Evolutionary conservation across 1,139 yeast species (phyloP), one percentile per base, ranked within the genome.

Genomic region (Yamadazyma atlantica): DNA sequence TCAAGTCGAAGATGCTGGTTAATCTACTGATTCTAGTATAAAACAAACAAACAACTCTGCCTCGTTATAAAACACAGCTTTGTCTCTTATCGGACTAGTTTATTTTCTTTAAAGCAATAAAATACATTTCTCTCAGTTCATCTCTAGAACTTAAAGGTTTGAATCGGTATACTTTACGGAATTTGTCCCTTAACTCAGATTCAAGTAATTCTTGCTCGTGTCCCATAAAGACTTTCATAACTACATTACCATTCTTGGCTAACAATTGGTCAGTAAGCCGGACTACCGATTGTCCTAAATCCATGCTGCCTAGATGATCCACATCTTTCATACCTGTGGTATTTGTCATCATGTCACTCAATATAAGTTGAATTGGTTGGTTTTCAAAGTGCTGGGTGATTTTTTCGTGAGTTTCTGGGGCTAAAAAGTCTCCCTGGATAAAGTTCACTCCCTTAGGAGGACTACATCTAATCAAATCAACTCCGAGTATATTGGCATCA

Each of bases 281-380:
- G 3, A 69, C 37, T 2, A 68, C 72, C 0, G 69, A 73, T 27
- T 62, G 62, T 44, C 76, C 70, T 26, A 71, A 46, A 35, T 70
- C 75, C 71, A 70, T 67, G 42, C 73, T 70, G 13, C 71, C 74
- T 33, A 54, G 57, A 48, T 71, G 77, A 46, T 71, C 77, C 25
- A 54, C 59, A 39, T 63, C 69, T 37, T 66, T 66, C 22, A 64
- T 60, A 1, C 77, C 77, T 3, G 68, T 62, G 6, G 75, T 66
- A 39, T 71, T 70, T n/a, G 64, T 62, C 75, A 71, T 69, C 77
- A 71, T 71, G 45, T 71, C 77, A 46, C 76, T 70, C 33, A 71
- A 37, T 1, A 71, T 62, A 18, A 71, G 44, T 38, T 70, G 67
- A 2, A 69, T 54, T 4, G 53, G 38, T n/a, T 29, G 21, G 12